Conservation (phyloP, 1,284 basidiomycete species). For the Porodaedalea pini region DNA sequence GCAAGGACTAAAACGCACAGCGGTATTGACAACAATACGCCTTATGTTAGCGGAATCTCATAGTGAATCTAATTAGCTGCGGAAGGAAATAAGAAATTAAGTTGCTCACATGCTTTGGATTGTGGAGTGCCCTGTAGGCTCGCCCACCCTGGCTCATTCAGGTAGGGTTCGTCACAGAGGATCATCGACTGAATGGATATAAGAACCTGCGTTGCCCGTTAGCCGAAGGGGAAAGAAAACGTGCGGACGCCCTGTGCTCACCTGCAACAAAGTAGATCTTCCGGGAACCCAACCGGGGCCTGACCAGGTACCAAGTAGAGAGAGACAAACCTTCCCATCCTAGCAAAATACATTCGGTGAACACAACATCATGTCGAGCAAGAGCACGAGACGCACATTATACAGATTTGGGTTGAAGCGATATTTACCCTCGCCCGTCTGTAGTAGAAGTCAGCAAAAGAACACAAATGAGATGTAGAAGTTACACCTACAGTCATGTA, state of each 20-base stretch:
- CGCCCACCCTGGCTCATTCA: slow-evolving; percentile 89
- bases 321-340: slow-evolving; percentile 91
- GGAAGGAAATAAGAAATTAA: not conserved
- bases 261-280: slow-evolving; percentile 80
- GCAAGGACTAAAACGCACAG: slow-evolving; percentile 46
- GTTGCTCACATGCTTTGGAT: slow-evolving; percentile 60
- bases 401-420: slow-evolving; percentile 92
- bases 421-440: slow-evolving; percentile 86
- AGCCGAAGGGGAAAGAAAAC: slow-evolving; percentile 2
- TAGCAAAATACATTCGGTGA: slow-evolving; percentile 28
- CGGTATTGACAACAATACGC: slow-evolving; percentile 83
- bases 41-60: slow-evolving; percentile 83
- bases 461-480: slow-evolving; percentile 1
- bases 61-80: slow-evolving; percentile 16
- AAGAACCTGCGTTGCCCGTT: slow-evolving; percentile 52
- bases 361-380: not conserved
- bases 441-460: slow-evolving; percentile 20
- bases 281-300: slow-evolving; percentile 89
- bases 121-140: slow-evolving; percentile 62
- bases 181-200: slow-evolving; percentile 96
- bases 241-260: slow-evolving; percentile 26
- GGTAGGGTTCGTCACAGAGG: slow-evolving; percentile 82
- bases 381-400: slow-evolving; percentile 47
- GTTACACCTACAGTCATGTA: slow-evolving; percentile 78
- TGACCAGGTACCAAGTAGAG: slow-evolving; percentile 85